Evolutionary conservation across 768 basidiomycete genomes (phyloP), one percentile per base, ranked within the genome.

Genomic region (Polyporus arcularius): DNA sequence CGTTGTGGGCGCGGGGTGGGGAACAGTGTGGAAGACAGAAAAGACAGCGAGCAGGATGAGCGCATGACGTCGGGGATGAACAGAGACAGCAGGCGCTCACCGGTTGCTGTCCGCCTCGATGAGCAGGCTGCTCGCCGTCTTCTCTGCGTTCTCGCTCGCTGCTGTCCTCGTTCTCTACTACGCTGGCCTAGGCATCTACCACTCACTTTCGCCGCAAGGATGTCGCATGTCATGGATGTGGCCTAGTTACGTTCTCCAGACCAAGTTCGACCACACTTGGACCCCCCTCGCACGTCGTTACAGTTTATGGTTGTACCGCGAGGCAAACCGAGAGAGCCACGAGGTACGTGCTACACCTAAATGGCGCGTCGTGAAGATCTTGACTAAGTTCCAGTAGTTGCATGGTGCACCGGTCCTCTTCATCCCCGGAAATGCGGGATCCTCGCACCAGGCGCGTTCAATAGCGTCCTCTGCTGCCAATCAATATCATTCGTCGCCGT

Each of bases 221-320:
- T 98, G 95, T 74, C 85, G 89, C 40, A 98, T 98, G 95, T 94
- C 93, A 54, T 95, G 86, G 81, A 97, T 96, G 95, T 90, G 85
- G 3, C 96, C 96, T 3, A 90, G 90, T 0, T 98, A 98, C 73
- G 73, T 92, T 16, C 80, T 85, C 38, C 87, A 96, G 65, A 69
- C 80, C 8, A 80, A 78, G 40, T 88, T 95, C 66, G 81, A 93
- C 67, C 64, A 75, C 15, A 76, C 82, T 3, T 89, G 90, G 87
- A 88, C 89, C 26, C 85, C 86, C 3, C 78, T 96, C 11, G 86
- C 87, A 4, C 73, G 70, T 35, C 81, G 92, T 53, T 97, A 97
- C 73, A 86, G 85, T 5, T 80, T 99, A n/a, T 94, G 85, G 80
- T 77, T 98, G 32, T 99, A 99, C 72, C 84, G 94, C 35, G 97